Percentiles rank a stretch among this genome's conserved stretches.
These are phyloP conservation scores for Ustilaginoidea virens DNA, from an alignment of 2,329 filamentous ascomycete genomes.

Conservation along the genomic window DNA sequence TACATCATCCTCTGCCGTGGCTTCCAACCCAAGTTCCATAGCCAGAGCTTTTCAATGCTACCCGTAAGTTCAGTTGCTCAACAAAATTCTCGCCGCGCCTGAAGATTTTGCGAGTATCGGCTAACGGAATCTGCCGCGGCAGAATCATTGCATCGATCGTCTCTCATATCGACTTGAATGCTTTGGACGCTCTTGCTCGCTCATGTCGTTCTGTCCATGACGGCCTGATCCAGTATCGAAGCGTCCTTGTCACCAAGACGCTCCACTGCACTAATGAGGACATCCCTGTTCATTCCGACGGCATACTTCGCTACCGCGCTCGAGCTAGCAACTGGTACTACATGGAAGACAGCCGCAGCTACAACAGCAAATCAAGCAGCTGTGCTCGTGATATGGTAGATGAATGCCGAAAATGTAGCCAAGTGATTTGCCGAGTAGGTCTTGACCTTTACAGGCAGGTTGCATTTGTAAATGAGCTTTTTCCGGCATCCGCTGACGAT, in stretches of 20 bases:
- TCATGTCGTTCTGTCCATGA: constrained; percentile 69
- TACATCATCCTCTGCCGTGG: background rate
- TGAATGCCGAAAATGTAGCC: constrained; percentile 64
- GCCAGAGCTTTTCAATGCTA: constrained; percentile 20
- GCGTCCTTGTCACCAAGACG: constrained; percentile 56
- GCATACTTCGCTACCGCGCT: constrained; percentile 40
- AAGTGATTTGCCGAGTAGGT: constrained; percentile 67
- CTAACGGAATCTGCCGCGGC: constrained; percentile 7
- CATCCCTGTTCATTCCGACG: constrained; percentile 35
- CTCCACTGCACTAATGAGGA: constrained; percentile 67
- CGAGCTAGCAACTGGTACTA: constrained; percentile 43
- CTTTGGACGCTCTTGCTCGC: constrained; percentile 66
- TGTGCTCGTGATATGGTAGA: constrained; percentile 82
- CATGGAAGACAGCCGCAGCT: constrained; percentile 38
- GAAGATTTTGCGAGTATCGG: no score
- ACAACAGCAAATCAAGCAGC: constrained; percentile 52
- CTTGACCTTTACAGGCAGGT: no score
- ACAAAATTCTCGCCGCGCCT: no score
- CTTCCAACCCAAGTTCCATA: constrained; percentile 8
- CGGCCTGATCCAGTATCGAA: constrained; percentile 65
- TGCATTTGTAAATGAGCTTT: background rate
- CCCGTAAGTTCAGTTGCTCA: constrained; percentile 13
- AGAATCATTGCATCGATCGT: constrained; percentile 68
- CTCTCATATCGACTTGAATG: constrained; percentile 69
- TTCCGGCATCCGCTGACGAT: constrained; percentile 4